phyloP scores from a whole-genome alignment of 1,284 basidiomycete species.

The Schizophyllum amplum region DNA sequence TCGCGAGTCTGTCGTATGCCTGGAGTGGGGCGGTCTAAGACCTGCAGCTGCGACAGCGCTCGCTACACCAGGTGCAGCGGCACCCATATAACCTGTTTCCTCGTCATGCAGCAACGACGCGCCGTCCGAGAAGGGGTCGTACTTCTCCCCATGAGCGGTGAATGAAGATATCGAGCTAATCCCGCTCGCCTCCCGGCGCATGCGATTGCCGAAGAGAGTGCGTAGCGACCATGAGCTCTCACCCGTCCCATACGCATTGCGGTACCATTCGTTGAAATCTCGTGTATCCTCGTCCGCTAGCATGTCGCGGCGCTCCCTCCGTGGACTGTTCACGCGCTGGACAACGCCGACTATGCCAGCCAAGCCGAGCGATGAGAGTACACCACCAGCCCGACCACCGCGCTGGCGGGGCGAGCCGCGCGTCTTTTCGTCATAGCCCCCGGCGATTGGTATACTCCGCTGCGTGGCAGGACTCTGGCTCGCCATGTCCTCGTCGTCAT shows the following conservation, averaged over 20 bases:
- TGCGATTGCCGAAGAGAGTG: constrained; percentile 37
- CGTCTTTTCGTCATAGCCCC: constrained; percentile 11
- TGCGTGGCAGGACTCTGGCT: constrained; percentile 12
- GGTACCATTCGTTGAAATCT: constrained; percentile 29
- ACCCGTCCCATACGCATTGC: constrained; percentile 20
- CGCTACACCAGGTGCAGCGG: constrained; percentile 15
- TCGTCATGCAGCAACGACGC: constrained; percentile 9
- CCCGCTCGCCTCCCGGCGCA: constrained; percentile 27
- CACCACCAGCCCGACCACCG: constrained; percentile 12
- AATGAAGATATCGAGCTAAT: constrained; percentile 19
- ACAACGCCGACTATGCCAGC: constrained; percentile 5
- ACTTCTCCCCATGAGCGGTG: constrained; percentile 38
- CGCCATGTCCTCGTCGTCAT: constrained; percentile 30
- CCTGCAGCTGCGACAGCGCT: constrained; percentile 9
- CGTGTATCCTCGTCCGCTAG: constrained; percentile 67
- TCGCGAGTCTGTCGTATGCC: not conserved
- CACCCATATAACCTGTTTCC: constrained; percentile 7
- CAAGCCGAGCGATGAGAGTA: constrained; percentile 16
- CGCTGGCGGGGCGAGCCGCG: constrained; percentile 10
- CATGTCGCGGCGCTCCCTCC: constrained; percentile 51
- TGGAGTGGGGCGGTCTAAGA: not conserved
- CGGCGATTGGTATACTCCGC: constrained; percentile 8
- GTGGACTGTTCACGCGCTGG: constrained; percentile 7
- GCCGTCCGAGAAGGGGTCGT: not conserved
- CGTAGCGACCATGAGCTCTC: constrained; percentile 45